A percentile compares a stretch with the other conserved stretches of the same genome.
Conservation (phyloP, 106 monocot species). For the Chionographis japonica region DNA sequence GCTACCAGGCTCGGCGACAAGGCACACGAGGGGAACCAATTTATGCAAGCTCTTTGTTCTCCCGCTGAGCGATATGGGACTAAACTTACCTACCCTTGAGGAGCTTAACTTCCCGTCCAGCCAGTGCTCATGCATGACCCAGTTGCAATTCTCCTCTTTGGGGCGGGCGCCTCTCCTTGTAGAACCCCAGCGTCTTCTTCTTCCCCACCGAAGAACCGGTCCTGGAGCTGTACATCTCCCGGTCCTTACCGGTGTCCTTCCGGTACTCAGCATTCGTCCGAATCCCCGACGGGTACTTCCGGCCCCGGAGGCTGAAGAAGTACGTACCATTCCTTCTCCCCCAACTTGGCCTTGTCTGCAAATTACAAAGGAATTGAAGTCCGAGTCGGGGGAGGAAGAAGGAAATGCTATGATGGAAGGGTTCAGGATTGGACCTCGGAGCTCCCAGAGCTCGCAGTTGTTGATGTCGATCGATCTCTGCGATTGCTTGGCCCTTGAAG, state of each 20-base stretch:
- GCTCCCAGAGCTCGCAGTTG: too few species aligned
- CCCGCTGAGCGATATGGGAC: too few species aligned
- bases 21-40: too few species aligned
- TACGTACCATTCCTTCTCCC: slow-evolving; percentile 99
- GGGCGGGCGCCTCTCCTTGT: slow-evolving; percentile 92
- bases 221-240: slow-evolving; percentile 76
- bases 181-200: slow-evolving; percentile 99
- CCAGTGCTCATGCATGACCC: slow-evolving; percentile 98
- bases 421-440: too few species aligned
- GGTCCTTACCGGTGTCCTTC: slow-evolving; percentile 95
- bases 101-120: slow-evolving; percentile 79
- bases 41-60: too few species aligned
- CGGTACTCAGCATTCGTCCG: slow-evolving; percentile 87
- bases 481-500: slow-evolving; percentile 83
- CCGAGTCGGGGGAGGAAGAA: too few species aligned
- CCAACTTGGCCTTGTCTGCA: slow-evolving; percentile 87
- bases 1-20: neutral
- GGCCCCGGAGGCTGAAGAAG: slow-evolving; percentile 86
- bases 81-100: slow-evolving; percentile 50
- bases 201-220: slow-evolving; percentile 68
- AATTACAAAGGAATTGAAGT: too few species aligned
- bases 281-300: slow-evolving; percentile 93
- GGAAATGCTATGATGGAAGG: too few species aligned
- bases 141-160: slow-evolving; percentile 93
- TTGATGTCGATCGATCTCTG: slow-evolving; percentile 93